Evolutionary conservation across 257 asterid species (phyloP).

Genomic region (Hygrophila difformis): DNA sequence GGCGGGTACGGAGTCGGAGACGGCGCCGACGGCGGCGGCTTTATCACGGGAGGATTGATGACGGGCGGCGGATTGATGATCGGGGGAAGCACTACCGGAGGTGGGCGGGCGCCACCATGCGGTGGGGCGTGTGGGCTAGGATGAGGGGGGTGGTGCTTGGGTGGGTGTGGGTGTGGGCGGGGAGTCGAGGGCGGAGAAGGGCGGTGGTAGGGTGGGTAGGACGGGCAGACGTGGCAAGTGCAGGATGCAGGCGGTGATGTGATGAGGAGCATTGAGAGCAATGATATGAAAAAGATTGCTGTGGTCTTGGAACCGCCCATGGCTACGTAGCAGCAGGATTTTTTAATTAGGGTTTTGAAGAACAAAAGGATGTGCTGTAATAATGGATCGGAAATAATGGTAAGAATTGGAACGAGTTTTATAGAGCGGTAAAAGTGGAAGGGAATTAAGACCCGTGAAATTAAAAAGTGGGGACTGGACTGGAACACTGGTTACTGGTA

Average conservation of each 20-base stretch:
- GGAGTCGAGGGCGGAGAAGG: slow-evolving; percentile 40
- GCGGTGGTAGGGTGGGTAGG: slow-evolving; percentile 44
- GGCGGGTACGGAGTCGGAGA: slow-evolving; percentile 51
- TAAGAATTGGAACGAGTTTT: too few relatives aligned
- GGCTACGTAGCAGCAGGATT: too few relatives aligned
- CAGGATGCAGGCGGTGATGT: slow-evolving; percentile 43
- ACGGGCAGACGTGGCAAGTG: slow-evolving; percentile 32
- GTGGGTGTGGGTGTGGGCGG: slow-evolving; percentile 24
- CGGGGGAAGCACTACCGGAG: slow-evolving; percentile 35
- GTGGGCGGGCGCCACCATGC: slow-evolving; percentile 24
- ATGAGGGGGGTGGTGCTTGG: too few relatives aligned
- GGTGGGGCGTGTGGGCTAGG: slow-evolving; percentile 7
- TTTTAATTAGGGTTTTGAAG: too few relatives aligned
- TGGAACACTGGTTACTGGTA: too few relatives aligned
- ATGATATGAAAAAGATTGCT: slow-evolving; percentile 41
- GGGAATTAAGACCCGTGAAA: too few relatives aligned
- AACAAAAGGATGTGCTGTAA: too few relatives aligned
- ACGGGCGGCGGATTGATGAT: slow-evolving; percentile 37
- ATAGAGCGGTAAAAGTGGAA: too few relatives aligned
- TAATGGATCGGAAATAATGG: too few relatives aligned
- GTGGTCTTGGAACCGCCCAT: too few relatives aligned
- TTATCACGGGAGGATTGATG: slow-evolving; percentile 24
- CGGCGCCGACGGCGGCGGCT: slow-evolving; percentile 42
- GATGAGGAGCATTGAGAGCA: slow-evolving; percentile 43
- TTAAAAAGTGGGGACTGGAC: too few relatives aligned